Percentiles rank a stretch among this genome's conserved stretches.
phyloP scores from a whole-genome alignment of 106 monocot species.

The Dendrobium huoshanense region DNA sequence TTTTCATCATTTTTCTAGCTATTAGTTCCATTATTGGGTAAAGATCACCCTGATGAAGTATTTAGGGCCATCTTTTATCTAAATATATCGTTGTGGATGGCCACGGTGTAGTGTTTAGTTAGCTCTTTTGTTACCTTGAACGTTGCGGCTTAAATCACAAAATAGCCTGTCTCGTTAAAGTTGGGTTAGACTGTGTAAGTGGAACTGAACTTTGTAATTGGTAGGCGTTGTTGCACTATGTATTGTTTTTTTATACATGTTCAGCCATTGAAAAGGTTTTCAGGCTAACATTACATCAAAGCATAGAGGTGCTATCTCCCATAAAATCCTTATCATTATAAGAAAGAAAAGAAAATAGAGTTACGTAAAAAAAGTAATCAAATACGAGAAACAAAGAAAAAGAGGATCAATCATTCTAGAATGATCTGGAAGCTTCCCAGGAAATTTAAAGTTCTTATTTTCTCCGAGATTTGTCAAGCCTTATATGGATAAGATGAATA shows the following conservation, averaged over 20 bases:
- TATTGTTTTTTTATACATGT: neutral
- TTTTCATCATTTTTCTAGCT: conserved; percentile 1
- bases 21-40: neutral
- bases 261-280: neutral
- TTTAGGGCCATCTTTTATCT: neutral
- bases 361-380: too few species aligned
- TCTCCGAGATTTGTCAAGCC: too few species aligned
- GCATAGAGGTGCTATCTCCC: too few species aligned
- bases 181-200: neutral
- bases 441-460: too few species aligned
- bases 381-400: too few species aligned
- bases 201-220: neutral
- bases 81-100: neutral
- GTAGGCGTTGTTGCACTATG: neutral
- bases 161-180: neutral
- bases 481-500: too few species aligned
- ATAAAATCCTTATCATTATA: too few species aligned
- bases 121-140: neutral
- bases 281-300: neutral
- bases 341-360: too few species aligned
- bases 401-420: too few species aligned
- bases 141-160: neutral
- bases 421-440: too few species aligned
- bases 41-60: neutral
- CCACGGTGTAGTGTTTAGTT: neutral